phyloP scores from a whole-genome alignment of 2,329 filamentous ascomycete species.

The Zopfia rhizophila region DNA sequence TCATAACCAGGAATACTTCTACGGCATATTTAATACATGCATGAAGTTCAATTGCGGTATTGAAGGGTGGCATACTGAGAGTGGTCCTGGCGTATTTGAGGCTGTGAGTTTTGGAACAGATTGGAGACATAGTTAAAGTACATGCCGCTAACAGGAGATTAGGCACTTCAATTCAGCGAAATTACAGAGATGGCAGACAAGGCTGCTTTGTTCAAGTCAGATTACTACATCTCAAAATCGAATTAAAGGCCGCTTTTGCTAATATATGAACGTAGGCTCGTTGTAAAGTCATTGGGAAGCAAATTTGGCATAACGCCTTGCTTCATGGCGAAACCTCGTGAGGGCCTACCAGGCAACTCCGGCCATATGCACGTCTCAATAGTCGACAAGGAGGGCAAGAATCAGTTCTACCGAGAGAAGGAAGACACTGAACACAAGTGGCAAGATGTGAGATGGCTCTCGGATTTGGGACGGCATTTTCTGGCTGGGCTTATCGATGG shows the following conservation, averaged over 20 bases:
- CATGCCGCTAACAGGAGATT: constrained; percentile 53
- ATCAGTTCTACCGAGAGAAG: constrained; percentile 80
- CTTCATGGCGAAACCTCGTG: constrained; percentile 97
- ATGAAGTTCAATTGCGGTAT: constrained; percentile 81
- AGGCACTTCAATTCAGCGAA: constrained; percentile 87
- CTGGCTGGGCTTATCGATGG: constrained; percentile 89
- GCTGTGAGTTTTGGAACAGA: constrained; percentile 65
- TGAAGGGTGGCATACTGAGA: constrained; percentile 96
- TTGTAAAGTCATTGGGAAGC: constrained; percentile 87
- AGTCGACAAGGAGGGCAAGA: constrained; percentile 81
- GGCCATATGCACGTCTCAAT: constrained; percentile 96
- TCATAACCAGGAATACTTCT: constrained; percentile 93
- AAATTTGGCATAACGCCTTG: constrained; percentile 93
- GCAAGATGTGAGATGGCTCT: constrained; percentile 76
- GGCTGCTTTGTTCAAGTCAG: constrained; percentile 87
- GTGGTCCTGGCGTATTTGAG: constrained; percentile 93
- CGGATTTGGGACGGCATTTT: constrained; percentile 91
- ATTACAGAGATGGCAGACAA: constrained; percentile 91
- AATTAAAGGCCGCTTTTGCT: background rate
- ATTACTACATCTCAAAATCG: too few relatives aligned
- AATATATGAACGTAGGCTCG: constrained; percentile 65
- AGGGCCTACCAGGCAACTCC: constrained; percentile 91
- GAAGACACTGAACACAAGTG: constrained; percentile 72
- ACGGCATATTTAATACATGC: constrained; percentile 85
- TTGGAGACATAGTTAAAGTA: background rate